A percentile compares a stretch with the other conserved stretches of the same genome.
phyloP scores from a whole-genome alignment of 2,329 filamentous ascomycete genomes.

The Ophiostoma angusticollis region DNA sequence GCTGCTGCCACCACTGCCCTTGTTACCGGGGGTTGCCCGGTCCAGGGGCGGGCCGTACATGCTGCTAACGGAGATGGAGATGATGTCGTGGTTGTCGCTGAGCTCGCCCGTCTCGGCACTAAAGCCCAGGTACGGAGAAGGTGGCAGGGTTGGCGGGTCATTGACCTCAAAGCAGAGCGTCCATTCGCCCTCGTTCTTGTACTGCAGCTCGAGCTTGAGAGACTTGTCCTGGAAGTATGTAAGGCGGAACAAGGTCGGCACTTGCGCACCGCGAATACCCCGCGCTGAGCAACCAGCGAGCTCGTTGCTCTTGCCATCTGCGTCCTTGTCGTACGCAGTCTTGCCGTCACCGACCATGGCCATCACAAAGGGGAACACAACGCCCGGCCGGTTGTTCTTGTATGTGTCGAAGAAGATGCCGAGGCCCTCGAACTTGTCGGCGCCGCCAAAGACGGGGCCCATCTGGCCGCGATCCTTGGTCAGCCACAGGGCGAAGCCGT shows the following conservation, averaged over 20 bases:
- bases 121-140: conserved; percentile 62
- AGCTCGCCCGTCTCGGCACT: conserved; percentile 90
- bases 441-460: conserved; percentile 77
- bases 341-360: conserved; percentile 92
- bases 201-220: conserved; percentile 82
- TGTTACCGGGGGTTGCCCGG: conserved; percentile 25
- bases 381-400: conserved; percentile 96
- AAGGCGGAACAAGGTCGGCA: conserved; percentile 74
- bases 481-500: conserved; percentile 96
- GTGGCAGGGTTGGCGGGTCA: conserved; percentile 62
- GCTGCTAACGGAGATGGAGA: conserved; percentile 75
- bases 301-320: conserved; percentile 88
- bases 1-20: conserved; percentile 17
- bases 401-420: conserved; percentile 97
- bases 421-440: conserved; percentile 83
- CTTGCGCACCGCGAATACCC: conserved; percentile 65
- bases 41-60: conserved; percentile 54
- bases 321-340: conserved; percentile 80
- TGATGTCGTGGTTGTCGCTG: conserved; percentile 94
- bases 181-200: conserved; percentile 85
- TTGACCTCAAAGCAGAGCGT: conserved; percentile 71
- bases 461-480: conserved; percentile 76
- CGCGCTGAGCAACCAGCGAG: conserved; percentile 90
- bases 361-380: conserved; percentile 96
- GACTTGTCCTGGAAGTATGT: conserved; percentile 97